Evolutionary conservation across 495 filamentous ascomycete species (phyloP), one percentile per base, ranked within the genome.

Genomic region (Penicillium egyptiacum): DNA sequence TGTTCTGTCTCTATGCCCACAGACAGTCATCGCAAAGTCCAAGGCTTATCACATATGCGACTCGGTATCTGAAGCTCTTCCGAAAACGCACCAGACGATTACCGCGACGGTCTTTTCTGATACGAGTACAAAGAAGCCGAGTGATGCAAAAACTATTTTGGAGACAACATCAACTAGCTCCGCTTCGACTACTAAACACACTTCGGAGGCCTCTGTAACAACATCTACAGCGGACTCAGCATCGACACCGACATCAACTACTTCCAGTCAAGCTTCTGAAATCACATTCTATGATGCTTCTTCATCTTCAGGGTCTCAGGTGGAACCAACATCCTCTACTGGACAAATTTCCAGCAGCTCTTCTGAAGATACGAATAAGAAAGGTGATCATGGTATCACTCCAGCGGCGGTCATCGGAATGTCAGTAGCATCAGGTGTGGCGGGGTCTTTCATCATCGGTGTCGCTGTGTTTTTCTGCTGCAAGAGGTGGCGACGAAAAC

Each of bases 11-110:
- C 48, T 59, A 22, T 83, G 81, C 47, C 55, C 72, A 19, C 45
- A 67, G 17, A 53, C 65, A 2, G 59, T 66, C 7, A 53, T 62
- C 5, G 50, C 65, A 14, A 62, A 44, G 10, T 61, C 65, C 7
- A 74, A 72, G 39, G 83, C 79, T 17, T 85, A 83, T 61, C 66
- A 71, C 48, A 85, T 89, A 67, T 90, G 87, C 58, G 70, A 73
- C 43, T 75, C 75, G 2, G 70, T 86, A 20, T 49, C 70, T 12
- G 74, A 73, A 19, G 81, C 86, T 33, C 63, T 83, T 19, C 69
- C 78, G 10, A 79, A 79, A 58, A 88, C 86, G 12, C 85, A 87
- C 70, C 55, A 76, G 31, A 79, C 80, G 9, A 81, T 88, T 20
- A 82, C 81, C 7, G 85, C 86, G 12, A 86, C 83, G 0, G 67